Percentiles rank a stretch among this genome's conserved stretches.
phyloP scores from a whole-genome alignment of 768 basidiomycete genomes.

The Suillus subalutaceus region DNA sequence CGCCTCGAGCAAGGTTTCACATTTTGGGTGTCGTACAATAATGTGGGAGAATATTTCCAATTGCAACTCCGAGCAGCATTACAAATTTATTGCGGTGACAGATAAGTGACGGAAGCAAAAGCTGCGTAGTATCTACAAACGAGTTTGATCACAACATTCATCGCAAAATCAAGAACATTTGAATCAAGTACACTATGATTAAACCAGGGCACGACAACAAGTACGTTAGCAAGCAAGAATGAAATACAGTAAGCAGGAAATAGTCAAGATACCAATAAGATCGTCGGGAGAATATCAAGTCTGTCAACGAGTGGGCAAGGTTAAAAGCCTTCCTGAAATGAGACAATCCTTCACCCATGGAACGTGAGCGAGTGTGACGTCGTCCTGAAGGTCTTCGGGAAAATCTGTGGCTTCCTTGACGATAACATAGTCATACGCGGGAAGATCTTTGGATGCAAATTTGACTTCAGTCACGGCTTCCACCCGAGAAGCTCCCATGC shows the following conservation, averaged over 20 bases:
- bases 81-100: not conserved
- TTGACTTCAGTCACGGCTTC: slow-evolving; percentile 60
- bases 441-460: slow-evolving; percentile 38
- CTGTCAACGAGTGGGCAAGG: slow-evolving; percentile 21
- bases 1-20: not conserved
- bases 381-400: slow-evolving; percentile 26
- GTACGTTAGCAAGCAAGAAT: slow-evolving; percentile 8
- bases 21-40: not conserved
- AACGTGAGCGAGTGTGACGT: slow-evolving; percentile 52
- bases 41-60: slow-evolving; percentile 23
- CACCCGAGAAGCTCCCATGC: slow-evolving; percentile 76
- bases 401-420: slow-evolving; percentile 50
- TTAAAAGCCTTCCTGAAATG: slow-evolving; percentile 58
- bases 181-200: slow-evolving; percentile 17
- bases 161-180: not conserved
- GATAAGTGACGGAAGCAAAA: not conserved
- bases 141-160: slow-evolving; percentile 2
- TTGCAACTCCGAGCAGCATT: slow-evolving; percentile 4
- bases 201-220: slow-evolving; percentile 12
- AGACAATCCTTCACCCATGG: slow-evolving; percentile 81
- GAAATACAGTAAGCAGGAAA: slow-evolving; percentile 3
- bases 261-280: slow-evolving; percentile 9
- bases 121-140: not conserved
- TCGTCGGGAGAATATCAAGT: not conserved
- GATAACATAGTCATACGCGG: slow-evolving; percentile 63